Conservation (phyloP, 768 basidiomycete species). For the Psilocybe cubensis region DNA sequence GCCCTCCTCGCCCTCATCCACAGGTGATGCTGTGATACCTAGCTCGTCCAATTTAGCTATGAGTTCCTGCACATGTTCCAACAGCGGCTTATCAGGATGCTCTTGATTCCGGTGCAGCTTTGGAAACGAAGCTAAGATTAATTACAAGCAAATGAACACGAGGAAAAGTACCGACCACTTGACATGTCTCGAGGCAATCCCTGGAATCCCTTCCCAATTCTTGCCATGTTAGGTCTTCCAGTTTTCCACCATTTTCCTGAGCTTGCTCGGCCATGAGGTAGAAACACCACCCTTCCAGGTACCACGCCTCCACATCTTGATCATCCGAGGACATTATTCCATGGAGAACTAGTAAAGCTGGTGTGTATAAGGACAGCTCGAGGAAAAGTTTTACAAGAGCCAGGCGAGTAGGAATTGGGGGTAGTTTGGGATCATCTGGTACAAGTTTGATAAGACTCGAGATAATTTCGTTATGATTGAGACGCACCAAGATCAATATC, state of each 20-base stretch:
- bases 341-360: constrained; percentile 76
- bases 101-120: constrained; percentile 75
- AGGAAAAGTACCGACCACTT: constrained; percentile 53
- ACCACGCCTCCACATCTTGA: constrained; percentile 90
- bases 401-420: constrained; percentile 74
- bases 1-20: constrained; percentile 57
- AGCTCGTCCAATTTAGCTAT: constrained; percentile 65
- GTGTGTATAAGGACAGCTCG: constrained; percentile 71
- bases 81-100: constrained; percentile 75
- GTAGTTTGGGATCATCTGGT: constrained; percentile 67
- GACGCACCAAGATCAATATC: constrained; percentile 57
- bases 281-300: constrained; percentile 94
- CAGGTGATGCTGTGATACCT: constrained; percentile 66
- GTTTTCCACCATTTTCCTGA: constrained; percentile 53
- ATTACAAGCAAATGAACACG: neutral
- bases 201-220: constrained; percentile 80
- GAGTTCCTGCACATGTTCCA: constrained; percentile 78
- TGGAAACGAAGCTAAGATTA: constrained; percentile 4
- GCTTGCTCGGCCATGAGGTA: constrained; percentile 80
- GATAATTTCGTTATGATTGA: neutral
- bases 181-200: constrained; percentile 84
- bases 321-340: constrained; percentile 83
- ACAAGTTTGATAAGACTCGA: constrained; percentile 1
- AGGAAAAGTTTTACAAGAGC: constrained; percentile 81
- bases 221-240: constrained; percentile 66